Conservation (phyloP, 2,329 filamentous ascomycete species). For the Ramularia endophylla region DNA sequence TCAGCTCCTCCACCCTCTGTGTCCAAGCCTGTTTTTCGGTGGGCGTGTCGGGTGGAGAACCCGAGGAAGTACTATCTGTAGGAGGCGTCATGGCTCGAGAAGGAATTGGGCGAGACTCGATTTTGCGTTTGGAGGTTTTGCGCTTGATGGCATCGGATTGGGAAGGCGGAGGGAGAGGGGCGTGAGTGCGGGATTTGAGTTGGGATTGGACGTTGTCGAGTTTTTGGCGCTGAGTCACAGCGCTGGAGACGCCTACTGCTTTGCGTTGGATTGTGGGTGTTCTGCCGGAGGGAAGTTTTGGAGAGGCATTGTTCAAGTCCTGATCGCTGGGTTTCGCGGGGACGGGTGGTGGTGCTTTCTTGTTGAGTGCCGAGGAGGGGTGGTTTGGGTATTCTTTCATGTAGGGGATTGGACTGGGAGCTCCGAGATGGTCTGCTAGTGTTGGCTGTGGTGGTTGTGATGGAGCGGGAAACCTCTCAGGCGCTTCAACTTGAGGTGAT, state of each 20-base stretch:
- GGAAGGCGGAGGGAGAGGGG: slow-evolving; percentile 5
- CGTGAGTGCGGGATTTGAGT: slow-evolving; percentile 12
- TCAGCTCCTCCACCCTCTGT: slow-evolving; percentile 55
- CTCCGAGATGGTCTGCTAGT: slow-evolving; percentile 13
- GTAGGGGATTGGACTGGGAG: slow-evolving; percentile 33
- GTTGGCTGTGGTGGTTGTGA: slow-evolving; percentile 7
- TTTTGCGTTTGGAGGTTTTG: slow-evolving; percentile 21
- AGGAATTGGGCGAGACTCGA: slow-evolving; percentile 16
- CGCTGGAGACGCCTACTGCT: slow-evolving; percentile 31
- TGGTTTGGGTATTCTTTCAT: slow-evolving; percentile 46
- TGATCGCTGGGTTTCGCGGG: slow-evolving; percentile 19
- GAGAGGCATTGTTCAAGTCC: neutral
- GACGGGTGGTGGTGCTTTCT: slow-evolving; percentile 23
- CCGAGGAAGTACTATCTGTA: slow-evolving; percentile 40
- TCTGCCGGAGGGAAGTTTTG: neutral
- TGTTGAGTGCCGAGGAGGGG: slow-evolving; percentile 26
- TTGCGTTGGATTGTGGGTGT: slow-evolving; percentile 30
- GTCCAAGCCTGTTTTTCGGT: slow-evolving; percentile 51
- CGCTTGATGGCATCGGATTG: slow-evolving; percentile 16
- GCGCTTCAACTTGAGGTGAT: too few relatives aligned
- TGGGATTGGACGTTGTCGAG: slow-evolving; percentile 25
- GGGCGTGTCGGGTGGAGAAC: slow-evolving; percentile 26
- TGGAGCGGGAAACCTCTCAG: too few relatives aligned
- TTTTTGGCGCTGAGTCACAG: slow-evolving; percentile 28
- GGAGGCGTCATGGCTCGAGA: slow-evolving; percentile 37